A percentile compares a stretch with the other conserved stretches of the same genome.
phyloP scores from a whole-genome alignment of 2,329 filamentous ascomycete genomes.

The Stemphylium vesicarium region DNA sequence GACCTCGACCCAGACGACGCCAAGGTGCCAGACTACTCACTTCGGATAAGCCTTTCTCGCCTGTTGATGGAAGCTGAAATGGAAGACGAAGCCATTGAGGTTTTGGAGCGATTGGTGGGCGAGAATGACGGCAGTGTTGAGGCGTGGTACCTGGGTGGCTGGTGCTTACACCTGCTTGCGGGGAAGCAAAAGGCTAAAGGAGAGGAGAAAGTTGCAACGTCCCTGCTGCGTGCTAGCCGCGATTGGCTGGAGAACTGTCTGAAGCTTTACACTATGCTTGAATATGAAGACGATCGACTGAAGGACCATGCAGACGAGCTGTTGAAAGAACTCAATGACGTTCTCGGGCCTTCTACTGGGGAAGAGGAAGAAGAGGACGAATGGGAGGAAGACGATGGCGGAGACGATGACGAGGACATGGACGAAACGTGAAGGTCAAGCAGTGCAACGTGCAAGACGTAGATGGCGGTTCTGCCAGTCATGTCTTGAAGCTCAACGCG shows the following conservation, averaged over 20 bases:
- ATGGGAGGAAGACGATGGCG: slow-evolving; percentile 50
- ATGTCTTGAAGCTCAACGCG: background rate
- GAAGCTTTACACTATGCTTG: slow-evolving; percentile 75
- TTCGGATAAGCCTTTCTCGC: slow-evolving; percentile 80
- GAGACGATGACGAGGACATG: slow-evolving; percentile 46
- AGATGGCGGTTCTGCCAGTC: background rate
- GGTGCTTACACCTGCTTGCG: slow-evolving; percentile 83
- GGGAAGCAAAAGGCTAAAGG: slow-evolving; percentile 66
- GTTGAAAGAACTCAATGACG: slow-evolving; percentile 56
- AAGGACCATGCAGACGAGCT: slow-evolving; percentile 78
- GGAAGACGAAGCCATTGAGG: slow-evolving; percentile 82
- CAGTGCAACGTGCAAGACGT: background rate
- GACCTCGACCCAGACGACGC: slow-evolving; percentile 75
- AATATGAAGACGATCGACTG: slow-evolving; percentile 85
- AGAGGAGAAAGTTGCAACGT: slow-evolving; percentile 60
- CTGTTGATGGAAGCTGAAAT: slow-evolving; percentile 89
- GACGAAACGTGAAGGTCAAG: slow-evolving; percentile 43
- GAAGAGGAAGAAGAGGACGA: slow-evolving; percentile 54
- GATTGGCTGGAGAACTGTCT: slow-evolving; percentile 84
- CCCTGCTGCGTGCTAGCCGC: slow-evolving; percentile 74
- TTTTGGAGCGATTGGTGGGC: slow-evolving; percentile 79
- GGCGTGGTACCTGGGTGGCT: slow-evolving; percentile 95
- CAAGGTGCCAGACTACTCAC: slow-evolving; percentile 82
- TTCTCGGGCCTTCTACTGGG: slow-evolving; percentile 52
- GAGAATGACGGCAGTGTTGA: slow-evolving; percentile 96